Evolutionary conservation across 1,139 yeast genomes (phyloP).

Genomic region (Hemisphaericaspora xylofermentans): DNA sequence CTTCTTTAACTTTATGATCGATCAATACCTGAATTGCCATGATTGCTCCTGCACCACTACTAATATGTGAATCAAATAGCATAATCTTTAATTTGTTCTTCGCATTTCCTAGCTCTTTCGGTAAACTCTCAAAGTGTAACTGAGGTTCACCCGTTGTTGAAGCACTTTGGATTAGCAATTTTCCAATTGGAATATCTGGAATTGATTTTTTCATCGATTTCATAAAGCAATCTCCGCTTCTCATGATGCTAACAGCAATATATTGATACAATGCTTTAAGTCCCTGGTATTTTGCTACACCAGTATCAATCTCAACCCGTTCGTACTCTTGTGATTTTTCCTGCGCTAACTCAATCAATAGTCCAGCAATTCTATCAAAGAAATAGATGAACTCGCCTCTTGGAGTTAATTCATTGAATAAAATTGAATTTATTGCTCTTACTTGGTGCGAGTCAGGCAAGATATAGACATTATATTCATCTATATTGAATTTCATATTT

Average conservation of each 20-base stretch:
- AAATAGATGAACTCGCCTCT: conserved; percentile 82
- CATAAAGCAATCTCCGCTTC: conserved; percentile 94
- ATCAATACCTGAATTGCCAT: conserved; percentile 89
- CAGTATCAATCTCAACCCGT: conserved; percentile 42
- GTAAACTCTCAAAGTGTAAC: conserved; percentile 70
- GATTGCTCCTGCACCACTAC: conserved; percentile 90
- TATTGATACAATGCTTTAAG: conserved; percentile 42
- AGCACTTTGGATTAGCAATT: conserved; percentile 83
- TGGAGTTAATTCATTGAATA: conserved; percentile 53
- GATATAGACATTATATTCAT: conserved; percentile 29
- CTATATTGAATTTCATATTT: conserved; percentile 30
- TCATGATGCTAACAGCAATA: conserved; percentile 73
- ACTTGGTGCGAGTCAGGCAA: conserved; percentile 68
- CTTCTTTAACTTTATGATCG: conserved; percentile 71
- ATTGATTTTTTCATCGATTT: conserved; percentile 70
- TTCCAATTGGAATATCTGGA: conserved; percentile 79
- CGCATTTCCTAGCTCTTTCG: conserved; percentile 18
- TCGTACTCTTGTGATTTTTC: conserved; percentile 40
- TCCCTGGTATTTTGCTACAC: conserved; percentile 39
- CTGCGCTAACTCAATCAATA: conserved; percentile 66
- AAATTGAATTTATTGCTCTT: conserved; percentile 67
- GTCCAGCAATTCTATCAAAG: conserved; percentile 74
- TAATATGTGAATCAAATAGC: conserved; percentile 81
- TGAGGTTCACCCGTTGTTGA: conserved; percentile 91
- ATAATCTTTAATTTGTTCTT: conserved; percentile 45